Evolutionary conservation across 345 rosid species (phyloP).

Genomic region (Linum tenue): DNA sequence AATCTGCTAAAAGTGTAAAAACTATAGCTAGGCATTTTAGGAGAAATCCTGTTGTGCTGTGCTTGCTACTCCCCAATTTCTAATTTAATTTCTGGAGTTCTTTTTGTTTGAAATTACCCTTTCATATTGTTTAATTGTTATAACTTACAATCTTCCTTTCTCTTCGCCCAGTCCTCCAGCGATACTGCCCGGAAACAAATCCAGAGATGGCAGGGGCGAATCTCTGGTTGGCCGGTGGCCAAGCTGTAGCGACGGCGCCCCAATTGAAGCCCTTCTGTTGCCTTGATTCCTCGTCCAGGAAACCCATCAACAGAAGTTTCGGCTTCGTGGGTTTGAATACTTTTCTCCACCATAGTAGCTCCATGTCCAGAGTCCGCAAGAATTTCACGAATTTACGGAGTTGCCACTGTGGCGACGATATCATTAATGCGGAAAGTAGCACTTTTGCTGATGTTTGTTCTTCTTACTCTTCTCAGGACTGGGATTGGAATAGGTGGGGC

Average conservation of each 20-base stretch:
- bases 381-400: constrained; percentile 22
- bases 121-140: neutral
- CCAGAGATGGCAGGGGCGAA: constrained; percentile 32
- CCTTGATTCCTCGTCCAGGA: constrained; percentile 26
- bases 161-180: neutral
- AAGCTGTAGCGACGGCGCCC: constrained; percentile 26
- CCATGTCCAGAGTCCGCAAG: constrained; percentile 20
- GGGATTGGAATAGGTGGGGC: constrained; percentile 93
- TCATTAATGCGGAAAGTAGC: constrained; percentile 9
- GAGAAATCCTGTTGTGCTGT: too few relatives aligned
- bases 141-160: neutral
- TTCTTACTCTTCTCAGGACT: constrained; percentile 33
- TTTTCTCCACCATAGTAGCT: constrained; percentile 5
- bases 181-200: neutral
- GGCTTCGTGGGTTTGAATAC: constrained; percentile 15
- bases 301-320: constrained; percentile 23
- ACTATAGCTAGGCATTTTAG: too few relatives aligned
- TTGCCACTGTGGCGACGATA: constrained; percentile 25
- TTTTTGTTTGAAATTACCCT: too few relatives aligned
- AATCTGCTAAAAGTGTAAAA: too few relatives aligned
- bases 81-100: too few relatives aligned
- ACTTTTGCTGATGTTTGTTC: constrained; percentile 5
- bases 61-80: too few relatives aligned
- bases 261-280: constrained; percentile 27
- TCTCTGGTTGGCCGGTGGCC: constrained; percentile 29